Evolutionary conservation across 371 early-diverging fungal genomes (phyloP).

Genomic region (Apophysomyces elegans): DNA sequence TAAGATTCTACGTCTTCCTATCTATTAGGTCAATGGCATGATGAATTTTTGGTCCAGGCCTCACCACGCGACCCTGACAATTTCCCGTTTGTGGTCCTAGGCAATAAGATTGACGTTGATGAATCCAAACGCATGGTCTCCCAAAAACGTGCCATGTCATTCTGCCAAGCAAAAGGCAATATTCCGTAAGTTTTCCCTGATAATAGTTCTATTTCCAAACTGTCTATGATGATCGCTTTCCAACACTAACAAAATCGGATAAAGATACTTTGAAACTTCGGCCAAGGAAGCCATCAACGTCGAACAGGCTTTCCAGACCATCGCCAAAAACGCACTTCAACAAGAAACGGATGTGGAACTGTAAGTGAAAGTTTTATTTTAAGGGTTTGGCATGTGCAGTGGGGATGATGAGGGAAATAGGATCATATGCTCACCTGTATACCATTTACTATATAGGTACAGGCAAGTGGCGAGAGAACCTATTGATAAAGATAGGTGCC

Average conservation of each 20-base stretch:
- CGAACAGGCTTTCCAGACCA: constrained; percentile 94
- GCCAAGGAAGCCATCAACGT: constrained; percentile 98
- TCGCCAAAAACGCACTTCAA: constrained; percentile 91
- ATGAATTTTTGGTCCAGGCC: constrained; percentile 96
- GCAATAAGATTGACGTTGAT: constrained; percentile 98
- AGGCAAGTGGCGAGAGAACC: constrained; percentile 1
- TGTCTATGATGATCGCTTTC: no score
- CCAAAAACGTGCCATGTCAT: constrained; percentile 92
- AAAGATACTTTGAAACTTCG: constrained; percentile 92
- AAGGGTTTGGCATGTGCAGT: neutral
- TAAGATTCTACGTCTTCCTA: neutral
- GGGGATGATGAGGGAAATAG: neutral
- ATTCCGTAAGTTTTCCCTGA: constrained; percentile 68
- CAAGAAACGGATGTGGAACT: constrained; percentile 92
- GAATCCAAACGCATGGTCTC: constrained; percentile 92
- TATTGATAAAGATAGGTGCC: neutral
- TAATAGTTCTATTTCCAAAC: no score
- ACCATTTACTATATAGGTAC: neutral
- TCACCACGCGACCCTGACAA: constrained; percentile 94
- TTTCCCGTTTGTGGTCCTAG: constrained; percentile 97
- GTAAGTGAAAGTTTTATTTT: constrained; percentile 33
- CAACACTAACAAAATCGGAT: neutral
- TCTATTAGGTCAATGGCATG: constrained; percentile 80
- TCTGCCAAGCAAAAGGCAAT: constrained; percentile 95
- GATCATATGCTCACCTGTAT: neutral